phyloP scores from a whole-genome alignment of 2,329 filamentous ascomycete species.

The Ceratocystis albifundus region DNA sequence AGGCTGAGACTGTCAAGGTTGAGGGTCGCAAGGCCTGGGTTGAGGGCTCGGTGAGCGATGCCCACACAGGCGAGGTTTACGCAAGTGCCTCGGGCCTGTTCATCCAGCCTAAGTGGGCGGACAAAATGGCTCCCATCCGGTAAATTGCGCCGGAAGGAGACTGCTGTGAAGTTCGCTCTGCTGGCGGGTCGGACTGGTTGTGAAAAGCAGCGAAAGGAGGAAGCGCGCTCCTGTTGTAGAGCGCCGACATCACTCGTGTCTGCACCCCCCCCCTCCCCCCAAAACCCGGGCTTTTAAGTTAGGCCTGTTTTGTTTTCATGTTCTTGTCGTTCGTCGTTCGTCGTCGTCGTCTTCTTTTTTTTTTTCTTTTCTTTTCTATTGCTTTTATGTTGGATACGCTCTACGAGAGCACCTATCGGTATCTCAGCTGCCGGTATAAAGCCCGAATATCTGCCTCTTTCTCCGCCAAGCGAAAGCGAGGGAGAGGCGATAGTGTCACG shows the following conservation, averaged over 20 bases:
- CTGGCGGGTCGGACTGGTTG: constrained; percentile 3
- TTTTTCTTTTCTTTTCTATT: background rate
- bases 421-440: constrained; percentile 12
- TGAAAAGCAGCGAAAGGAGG: background rate
- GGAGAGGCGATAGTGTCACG: background rate
- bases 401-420: constrained; percentile 11
- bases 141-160: constrained; percentile 8
- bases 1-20: constrained; percentile 68
- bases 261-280: too few relatives aligned
- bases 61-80: constrained; percentile 21
- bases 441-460: background rate
- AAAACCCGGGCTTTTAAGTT: background rate
- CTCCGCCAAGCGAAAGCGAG: background rate
- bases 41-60: constrained; percentile 41
- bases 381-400: constrained; percentile 11
- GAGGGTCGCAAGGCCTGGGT: constrained; percentile 95
- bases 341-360: background rate
- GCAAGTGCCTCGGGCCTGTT: constrained; percentile 19
- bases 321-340: too few relatives aligned
- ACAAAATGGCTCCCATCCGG: constrained; percentile 22
- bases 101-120: constrained; percentile 22
- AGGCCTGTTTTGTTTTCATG: background rate
- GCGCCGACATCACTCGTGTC: too few relatives aligned
- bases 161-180: background rate
- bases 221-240: background rate